Base-by-base conservation (phyloP, 352 stramenopile genomes). In the Phytophthora megakarya region DNA sequence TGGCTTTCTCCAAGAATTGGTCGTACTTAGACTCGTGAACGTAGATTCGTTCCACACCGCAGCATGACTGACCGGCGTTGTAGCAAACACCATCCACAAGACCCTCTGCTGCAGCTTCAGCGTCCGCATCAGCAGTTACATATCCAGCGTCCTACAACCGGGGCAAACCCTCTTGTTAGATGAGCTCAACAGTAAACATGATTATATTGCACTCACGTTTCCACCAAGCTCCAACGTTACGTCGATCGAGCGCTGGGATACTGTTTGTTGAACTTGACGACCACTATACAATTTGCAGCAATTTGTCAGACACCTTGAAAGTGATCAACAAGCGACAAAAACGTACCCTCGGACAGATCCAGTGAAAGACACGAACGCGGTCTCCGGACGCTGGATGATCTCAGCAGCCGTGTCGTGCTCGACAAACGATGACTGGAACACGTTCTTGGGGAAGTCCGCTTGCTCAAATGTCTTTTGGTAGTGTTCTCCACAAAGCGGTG, bases 21-120 rank as follows among this genome's bases (percentile, higher is more conserved):
- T 96, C 81, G 67, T 93, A 93, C 55, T 92, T 84, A 43, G 65
- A 70, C 47, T 88, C 79, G 55, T 96, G 86, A 32, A 96, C 88
- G 58, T 93, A 96, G 54, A 93, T 89, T 39, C 88, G 76, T 70
- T 96, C 88, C 44, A 92, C 75, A 51, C 75, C 83, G 56, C 86
- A 93, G 72, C 88, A 95, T 30, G 84, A 93, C 73, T 96, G 88
- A 18, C 88, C 88, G 3, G 86, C 80, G 63, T 95, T 95, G 70
- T 90, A 95, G 70, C 88, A 89, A 51, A 80, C 85, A 28, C 86
- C 84, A 53, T 94, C 88, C 18, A 92, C 80, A n/a, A 93, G 66
- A 18, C 77, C 73, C 32, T 90, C 84, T 3, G 81, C 88, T 11
- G 86, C 86, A 7, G 77, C 66, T 57, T 78, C 72, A 25, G 82